Base-by-base conservation (phyloP, 73 alveolate species). In the Paramecium biaurelia region DNA sequence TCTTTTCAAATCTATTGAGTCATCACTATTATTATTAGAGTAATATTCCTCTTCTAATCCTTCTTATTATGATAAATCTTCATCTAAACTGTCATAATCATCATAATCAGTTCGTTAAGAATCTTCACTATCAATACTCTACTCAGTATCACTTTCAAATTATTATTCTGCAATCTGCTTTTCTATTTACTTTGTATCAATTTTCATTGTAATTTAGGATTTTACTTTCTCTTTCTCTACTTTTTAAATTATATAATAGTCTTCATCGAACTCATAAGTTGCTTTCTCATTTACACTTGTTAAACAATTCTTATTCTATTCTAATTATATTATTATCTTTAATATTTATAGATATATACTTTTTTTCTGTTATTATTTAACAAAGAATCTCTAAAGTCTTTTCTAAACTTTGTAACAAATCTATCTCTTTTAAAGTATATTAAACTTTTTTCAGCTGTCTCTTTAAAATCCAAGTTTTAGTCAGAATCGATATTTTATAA, bases 21-120 rank as follows among this genome's bases (percentile, higher is more conserved):
- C 84, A 11, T 26, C 41, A 63, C 84, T 63, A 63, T 63, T 7
- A 23, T 26, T 32, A 63, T 63, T 30, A 0, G 41, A 63, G 15
- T 63, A 26, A 12, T 21, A 1, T 26, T 63, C 84, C 4, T 63
- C 84, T 18, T 63, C 84, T 6, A 15, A 18, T n/a, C 12, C 84
- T 5, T 63, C 84, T 30, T 63, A 63, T 30, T 63, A 14, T 10
- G 53, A 63, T 6, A 23, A 11, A 11, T 26, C 84, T 30, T 63
- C 53, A 12, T 63, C 84, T 11, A 32, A 32, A 63, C 45, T 30
- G 26, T 63, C 84, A 63, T 63, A 63, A 12, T 26, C 84, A 63
- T 63, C 84, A 30, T 63, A 63, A 63, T 63, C 84, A 26, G 84
- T 63, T 63, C 84, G 26, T 63, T 63, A 9, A 63, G 84, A 63